phyloP scores from a whole-genome alignment of 2,329 filamentous ascomycete genomes.

The Clarireedia sp. region DNA sequence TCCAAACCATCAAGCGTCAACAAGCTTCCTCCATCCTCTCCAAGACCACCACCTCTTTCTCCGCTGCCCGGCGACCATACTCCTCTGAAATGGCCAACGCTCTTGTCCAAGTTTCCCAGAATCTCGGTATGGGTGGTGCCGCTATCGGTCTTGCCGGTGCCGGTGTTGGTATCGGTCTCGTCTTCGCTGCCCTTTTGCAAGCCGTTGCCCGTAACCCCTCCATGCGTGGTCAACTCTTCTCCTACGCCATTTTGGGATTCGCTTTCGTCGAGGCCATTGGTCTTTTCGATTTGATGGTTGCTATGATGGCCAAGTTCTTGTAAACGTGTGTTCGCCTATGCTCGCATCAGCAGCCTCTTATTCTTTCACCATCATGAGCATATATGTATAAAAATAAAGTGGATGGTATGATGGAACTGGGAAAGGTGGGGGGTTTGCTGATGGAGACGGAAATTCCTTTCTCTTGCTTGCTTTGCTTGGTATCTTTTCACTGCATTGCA shows the following conservation, averaged over 20 bases:
- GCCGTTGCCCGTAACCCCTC: constrained; percentile 90
- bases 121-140: constrained; percentile 81
- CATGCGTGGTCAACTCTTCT: constrained; percentile 92
- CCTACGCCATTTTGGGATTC: constrained; percentile 91
- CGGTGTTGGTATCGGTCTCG: constrained; percentile 92
- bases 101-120: constrained; percentile 86
- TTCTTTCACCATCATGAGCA: background rate
- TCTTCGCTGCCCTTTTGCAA: constrained; percentile 84
- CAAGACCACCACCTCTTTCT: constrained; percentile 30
- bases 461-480: no score
- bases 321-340: constrained; percentile 17
- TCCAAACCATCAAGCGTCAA: constrained; percentile 55
- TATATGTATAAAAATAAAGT: constrained; percentile 6
- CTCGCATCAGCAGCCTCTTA: no score
- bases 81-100: constrained; percentile 82
- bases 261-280: constrained; percentile 89
- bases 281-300: constrained; percentile 87
- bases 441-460: no score
- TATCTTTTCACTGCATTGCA: background rate
- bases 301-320: constrained; percentile 87
- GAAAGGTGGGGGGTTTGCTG: background rate
- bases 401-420: constrained; percentile 3
- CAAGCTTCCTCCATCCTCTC: constrained; percentile 59
- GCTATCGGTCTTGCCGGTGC: constrained; percentile 89
- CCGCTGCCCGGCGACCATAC: constrained; percentile 52